phyloP scores from a whole-genome alignment of 225 moss, liverwort and hornwort genomes.

The Marchantia paleacea region DNA sequence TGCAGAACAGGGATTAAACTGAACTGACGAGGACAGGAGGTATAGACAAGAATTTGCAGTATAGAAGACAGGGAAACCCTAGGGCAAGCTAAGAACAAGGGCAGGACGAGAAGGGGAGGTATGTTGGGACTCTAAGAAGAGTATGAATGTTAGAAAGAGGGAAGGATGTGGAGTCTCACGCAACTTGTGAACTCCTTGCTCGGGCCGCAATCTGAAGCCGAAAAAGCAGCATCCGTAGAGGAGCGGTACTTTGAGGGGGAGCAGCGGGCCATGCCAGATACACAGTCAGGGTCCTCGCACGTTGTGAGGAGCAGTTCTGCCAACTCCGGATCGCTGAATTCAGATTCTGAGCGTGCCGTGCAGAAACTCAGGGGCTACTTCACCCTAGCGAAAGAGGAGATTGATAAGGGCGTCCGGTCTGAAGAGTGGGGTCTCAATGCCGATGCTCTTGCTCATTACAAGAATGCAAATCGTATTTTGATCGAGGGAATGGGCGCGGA shows the following conservation, averaged over 20 bases:
- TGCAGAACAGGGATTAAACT: neutral
- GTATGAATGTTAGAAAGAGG: slow-evolving; percentile 76
- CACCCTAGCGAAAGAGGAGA: slow-evolving; percentile 80
- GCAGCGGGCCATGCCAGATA: slow-evolving; percentile 30
- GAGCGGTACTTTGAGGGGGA: slow-evolving; percentile 26
- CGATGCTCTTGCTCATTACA: slow-evolving; percentile 77
- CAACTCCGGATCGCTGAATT: slow-evolving; percentile 35
- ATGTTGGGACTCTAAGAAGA: slow-evolving; percentile 29
- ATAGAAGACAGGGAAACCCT: neutral
- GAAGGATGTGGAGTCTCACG: slow-evolving; percentile 71
- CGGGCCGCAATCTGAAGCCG: slow-evolving; percentile 38
- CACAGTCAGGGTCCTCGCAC: slow-evolving; percentile 17
- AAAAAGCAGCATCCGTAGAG: slow-evolving; percentile 36
- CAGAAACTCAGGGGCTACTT: slow-evolving; percentile 87
- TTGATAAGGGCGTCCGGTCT: slow-evolving; percentile 87
- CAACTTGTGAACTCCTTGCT: slow-evolving; percentile 46
- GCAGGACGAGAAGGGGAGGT: slow-evolving; percentile 2
- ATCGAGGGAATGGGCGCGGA: slow-evolving; percentile 63
- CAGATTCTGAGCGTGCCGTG: slow-evolving; percentile 79
- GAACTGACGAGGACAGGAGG: neutral
- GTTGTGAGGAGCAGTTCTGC: slow-evolving; percentile 25
- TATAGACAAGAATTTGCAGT: neutral
- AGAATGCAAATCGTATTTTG: slow-evolving; percentile 73
- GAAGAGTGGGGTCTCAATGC: slow-evolving; percentile 81
- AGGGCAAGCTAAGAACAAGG: slow-evolving; percentile 7